Base-by-base conservation (phyloP, 2,329 filamentous ascomycete genomes). In the Fusarium sp. region DNA sequence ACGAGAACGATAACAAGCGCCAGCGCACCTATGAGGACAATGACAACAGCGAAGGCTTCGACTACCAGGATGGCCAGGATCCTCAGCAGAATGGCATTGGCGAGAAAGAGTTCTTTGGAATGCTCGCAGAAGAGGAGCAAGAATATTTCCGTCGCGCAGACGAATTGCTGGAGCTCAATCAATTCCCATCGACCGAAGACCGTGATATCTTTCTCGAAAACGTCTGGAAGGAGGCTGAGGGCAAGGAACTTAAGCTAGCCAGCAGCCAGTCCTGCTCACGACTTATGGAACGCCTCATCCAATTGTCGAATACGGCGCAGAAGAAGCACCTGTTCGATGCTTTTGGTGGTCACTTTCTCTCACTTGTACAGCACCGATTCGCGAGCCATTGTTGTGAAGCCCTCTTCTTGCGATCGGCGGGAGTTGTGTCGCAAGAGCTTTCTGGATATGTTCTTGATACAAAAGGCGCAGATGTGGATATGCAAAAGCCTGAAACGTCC, bases 321-420 rank as follows among this genome's bases (percentile, higher is more conserved):
- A 91, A 97, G 79, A 97, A 97, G 84, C 86, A 86, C 47, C 82
- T 99, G 21, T 98, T 98, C 78, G 88, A 89, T 69, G 93, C 92
- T 43, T 98, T 98, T 78, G 90, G 85, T 21, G 91, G 92, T 33
- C 93, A 98, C 80, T 97, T 98, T 80, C 84, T 95, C 61, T 91
- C 94, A 74, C 87, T 99, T 28, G 90, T 98, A 52, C 94, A 97
- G 78, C 96, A 99, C 81, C 92, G 96, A 20, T 99, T 99, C 76
- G 96, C 96, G 8, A 97, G 94, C 64, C 96, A 99, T 83, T 98
- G 95, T 81, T 98, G 94, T 78, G 96, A 99, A 82, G 93, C 93
- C 26, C 86, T 99, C 31, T 98, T 99, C 79, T 84, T 94, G 48
- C 89, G 92, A 69, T 92, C 93, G 3, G 94, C 94, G 0, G 91